Percentiles rank a stretch among this genome's conserved stretches.
phyloP scores from a whole-genome alignment of 805 yeast genomes.

The Kazachstania africana region DNA sequence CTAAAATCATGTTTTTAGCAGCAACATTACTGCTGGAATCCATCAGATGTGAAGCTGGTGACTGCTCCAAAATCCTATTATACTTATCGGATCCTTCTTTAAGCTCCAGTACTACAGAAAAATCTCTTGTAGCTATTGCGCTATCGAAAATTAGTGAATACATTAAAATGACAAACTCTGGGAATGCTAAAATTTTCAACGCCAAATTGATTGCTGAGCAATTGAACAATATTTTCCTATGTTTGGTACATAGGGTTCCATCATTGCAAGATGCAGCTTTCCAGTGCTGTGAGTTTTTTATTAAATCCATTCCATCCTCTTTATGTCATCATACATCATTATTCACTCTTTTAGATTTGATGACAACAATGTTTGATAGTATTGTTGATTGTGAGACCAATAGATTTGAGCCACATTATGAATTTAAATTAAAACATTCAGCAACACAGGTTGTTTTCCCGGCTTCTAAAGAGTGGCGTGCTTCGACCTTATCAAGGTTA shows the following conservation, averaged over 20 bases:
- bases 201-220: constrained; percentile 54
- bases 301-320: constrained; percentile 59
- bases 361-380: constrained; percentile 68
- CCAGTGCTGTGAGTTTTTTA: constrained; percentile 58
- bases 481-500: constrained; percentile 48
- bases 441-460: constrained; percentile 27
- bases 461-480: constrained; percentile 77
- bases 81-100: constrained; percentile 85
- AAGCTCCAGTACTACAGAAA: constrained; percentile 54
- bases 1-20: constrained; percentile 79
- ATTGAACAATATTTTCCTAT: constrained; percentile 50
- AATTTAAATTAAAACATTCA: constrained; percentile 38
- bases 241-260: constrained; percentile 68
- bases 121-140: constrained; percentile 55
- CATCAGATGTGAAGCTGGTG: constrained; percentile 67
- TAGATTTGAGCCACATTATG: constrained; percentile 74
- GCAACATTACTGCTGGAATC: constrained; percentile 72
- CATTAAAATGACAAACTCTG: constrained; percentile 37
- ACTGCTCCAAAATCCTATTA: constrained; percentile 61
- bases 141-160: constrained; percentile 47
- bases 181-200: constrained; percentile 44
- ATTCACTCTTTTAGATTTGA: constrained; percentile 69
- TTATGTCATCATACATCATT: constrained; percentile 64
- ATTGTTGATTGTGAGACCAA: constrained; percentile 73
- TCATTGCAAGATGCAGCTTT: constrained; percentile 72